Evolutionary conservation across 164 flowering plant genomes (phyloP).

Genomic region (Chimonanthus praecox): DNA sequence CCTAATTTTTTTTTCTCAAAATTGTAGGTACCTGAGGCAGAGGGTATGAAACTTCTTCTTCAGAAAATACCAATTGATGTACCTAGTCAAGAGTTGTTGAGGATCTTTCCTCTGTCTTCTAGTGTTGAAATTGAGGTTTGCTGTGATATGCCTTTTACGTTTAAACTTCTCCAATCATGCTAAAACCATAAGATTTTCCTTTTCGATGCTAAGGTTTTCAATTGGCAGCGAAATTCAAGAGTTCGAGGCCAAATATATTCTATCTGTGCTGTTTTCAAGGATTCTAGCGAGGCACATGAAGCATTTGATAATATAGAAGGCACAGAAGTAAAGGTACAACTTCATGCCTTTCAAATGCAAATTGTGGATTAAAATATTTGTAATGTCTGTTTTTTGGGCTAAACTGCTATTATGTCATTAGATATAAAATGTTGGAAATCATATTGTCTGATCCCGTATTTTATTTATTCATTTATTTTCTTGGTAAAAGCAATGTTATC

Average conservation of each 20-base stretch:
- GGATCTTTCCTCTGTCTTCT: slow-evolving; percentile 12
- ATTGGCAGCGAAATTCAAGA: slow-evolving; percentile 9
- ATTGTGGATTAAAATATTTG: too few species aligned
- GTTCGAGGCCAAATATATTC: slow-evolving; percentile 4
- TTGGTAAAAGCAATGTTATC: not conserved
- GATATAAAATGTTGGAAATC: not conserved
- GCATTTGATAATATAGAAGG: slow-evolving; percentile 12
- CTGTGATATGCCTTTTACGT: not conserved
- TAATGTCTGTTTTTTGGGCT: not conserved
- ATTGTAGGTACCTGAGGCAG: slow-evolving; percentile 40
- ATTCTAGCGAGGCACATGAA: slow-evolving; percentile 7
- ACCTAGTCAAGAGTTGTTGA: slow-evolving; percentile 5
- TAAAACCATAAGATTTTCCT: not conserved
- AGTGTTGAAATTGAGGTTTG: slow-evolving; percentile 55
- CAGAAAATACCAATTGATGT: slow-evolving; percentile 9
- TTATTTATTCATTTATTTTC: too few species aligned
- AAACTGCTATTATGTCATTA: not conserved
- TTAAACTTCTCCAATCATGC: not conserved
- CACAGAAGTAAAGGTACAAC: slow-evolving; percentile 8
- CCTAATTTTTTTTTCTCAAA: not conserved
- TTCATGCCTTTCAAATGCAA: not conserved
- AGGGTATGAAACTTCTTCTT: slow-evolving; percentile 43
- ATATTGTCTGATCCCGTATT: not conserved
- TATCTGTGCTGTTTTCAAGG: slow-evolving; percentile 12
- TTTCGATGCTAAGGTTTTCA: not conserved